phyloP scores from a whole-genome alignment of 371 early-diverging fungal species.

The Umbelopsis sp. region DNA sequence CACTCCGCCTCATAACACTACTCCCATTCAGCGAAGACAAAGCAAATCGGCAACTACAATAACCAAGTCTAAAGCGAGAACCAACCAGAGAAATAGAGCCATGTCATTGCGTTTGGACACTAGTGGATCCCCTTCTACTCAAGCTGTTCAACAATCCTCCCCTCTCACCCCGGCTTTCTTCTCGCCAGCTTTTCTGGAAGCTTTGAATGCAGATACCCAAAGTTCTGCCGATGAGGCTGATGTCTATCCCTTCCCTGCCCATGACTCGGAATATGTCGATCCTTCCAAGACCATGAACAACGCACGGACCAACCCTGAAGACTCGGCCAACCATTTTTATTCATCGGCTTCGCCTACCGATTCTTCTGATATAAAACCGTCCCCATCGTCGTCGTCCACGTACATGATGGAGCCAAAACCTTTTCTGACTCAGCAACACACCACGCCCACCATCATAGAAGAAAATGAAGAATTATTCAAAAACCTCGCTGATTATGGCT shows the following conservation, averaged over 20 bases:
- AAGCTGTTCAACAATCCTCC: slow-evolving; percentile 22
- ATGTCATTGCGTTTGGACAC: slow-evolving; percentile 42
- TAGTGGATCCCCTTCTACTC: not conserved
- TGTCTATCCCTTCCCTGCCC: slow-evolving; percentile 13
- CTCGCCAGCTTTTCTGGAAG: slow-evolving; percentile 64
- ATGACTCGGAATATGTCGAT: slow-evolving; percentile 10
- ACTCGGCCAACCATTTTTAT: slow-evolving; percentile 1
- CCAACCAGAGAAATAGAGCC: slow-evolving; percentile 23
- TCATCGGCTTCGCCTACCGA: not conserved
- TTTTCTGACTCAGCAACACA: slow-evolving; percentile 2
- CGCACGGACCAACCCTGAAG: slow-evolving; percentile 11
- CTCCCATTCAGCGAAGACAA: slow-evolving; percentile 3
- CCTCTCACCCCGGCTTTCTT: slow-evolving; percentile 66
- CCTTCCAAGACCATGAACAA: slow-evolving; percentile 12
- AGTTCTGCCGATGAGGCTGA: slow-evolving; percentile 14
- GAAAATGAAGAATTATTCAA: slow-evolving; percentile 16
- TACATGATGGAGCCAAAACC: slow-evolving; percentile 9
- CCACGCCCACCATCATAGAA: slow-evolving; percentile 1
- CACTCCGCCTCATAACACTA: slow-evolving; percentile 16
- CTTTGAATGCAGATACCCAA: slow-evolving; percentile 38
- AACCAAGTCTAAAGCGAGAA: slow-evolving; percentile 2
- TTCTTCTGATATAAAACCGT: slow-evolving; percentile 1
- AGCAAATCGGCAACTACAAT: slow-evolving; percentile 10
- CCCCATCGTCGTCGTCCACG: not conserved
- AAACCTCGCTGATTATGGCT: slow-evolving; percentile 2